A percentile compares a stretch with the other conserved stretches of the same genome.
These are phyloP conservation scores for Nothophytophthora sp. DNA, from an alignment of 352 stramenopile species.

Conservation along the genomic window DNA sequence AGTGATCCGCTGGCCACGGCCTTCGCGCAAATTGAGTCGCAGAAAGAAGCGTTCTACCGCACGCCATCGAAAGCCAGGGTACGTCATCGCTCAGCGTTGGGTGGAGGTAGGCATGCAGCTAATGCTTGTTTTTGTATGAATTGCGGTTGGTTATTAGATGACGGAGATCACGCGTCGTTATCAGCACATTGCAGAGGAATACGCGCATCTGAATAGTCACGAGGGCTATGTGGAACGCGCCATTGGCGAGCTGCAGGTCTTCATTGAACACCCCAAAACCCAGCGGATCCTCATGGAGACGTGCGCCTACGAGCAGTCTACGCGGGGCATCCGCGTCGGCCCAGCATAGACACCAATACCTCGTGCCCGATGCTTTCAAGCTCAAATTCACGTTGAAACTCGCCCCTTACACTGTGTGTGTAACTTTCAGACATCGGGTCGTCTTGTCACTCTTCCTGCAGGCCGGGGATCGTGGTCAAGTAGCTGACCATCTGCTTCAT, in stretches of 20 bases:
- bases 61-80: slow-evolving; percentile 73
- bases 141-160: no score
- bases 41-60: slow-evolving; percentile 70
- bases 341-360: slow-evolving; percentile 31
- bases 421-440: no score
- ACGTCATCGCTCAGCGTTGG: no score
- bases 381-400: slow-evolving; percentile 14
- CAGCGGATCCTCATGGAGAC: slow-evolving; percentile 72
- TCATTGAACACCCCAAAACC: slow-evolving; percentile 73
- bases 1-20: slow-evolving; percentile 39
- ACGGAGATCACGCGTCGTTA: slow-evolving; percentile 75
- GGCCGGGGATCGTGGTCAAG: slow-evolving; percentile 61
- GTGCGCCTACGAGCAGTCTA: slow-evolving; percentile 55
- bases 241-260: slow-evolving; percentile 72
- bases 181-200: slow-evolving; percentile 69
- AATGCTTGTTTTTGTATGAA: no score
- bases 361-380: slow-evolving; percentile 5
- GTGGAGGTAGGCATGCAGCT: no score
- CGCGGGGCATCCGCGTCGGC: slow-evolving; percentile 73
- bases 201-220: slow-evolving; percentile 53
- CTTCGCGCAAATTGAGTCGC: slow-evolving; percentile 53
- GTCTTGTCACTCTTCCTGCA: slow-evolving; percentile 37
- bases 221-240: slow-evolving; percentile 72
- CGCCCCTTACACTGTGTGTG: slow-evolving; percentile 20
- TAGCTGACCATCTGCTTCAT: slow-evolving; percentile 87